phyloP scores from a whole-genome alignment of 2,329 filamentous ascomycete species.

The Rutstroemia sp. region DNA sequence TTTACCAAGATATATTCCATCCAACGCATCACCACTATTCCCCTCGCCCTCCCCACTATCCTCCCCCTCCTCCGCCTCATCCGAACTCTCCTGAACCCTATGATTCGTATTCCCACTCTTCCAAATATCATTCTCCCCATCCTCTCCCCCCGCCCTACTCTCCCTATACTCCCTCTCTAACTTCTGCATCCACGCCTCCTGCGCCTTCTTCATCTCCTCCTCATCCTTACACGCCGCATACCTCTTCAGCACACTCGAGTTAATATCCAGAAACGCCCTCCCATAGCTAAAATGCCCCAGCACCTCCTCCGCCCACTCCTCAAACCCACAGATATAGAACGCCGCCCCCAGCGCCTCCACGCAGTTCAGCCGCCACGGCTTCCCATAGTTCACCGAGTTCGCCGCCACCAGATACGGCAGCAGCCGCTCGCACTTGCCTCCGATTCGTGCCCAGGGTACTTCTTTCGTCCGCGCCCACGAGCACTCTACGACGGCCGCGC shows the following conservation, averaged over 20 bases:
- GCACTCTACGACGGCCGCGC: slow-evolving; percentile 93
- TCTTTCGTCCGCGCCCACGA: slow-evolving; percentile 92
- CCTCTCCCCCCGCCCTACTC: slow-evolving; percentile 59
- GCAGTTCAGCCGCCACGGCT: slow-evolving; percentile 91
- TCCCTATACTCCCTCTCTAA: slow-evolving; percentile 85
- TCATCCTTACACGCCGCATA: slow-evolving; percentile 82
- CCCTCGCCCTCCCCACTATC: slow-evolving; percentile 37
- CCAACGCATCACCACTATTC: slow-evolving; percentile 38
- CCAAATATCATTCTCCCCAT: slow-evolving; percentile 69
- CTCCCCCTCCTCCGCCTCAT: slow-evolving; percentile 40
- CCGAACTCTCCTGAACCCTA: slow-evolving; percentile 43
- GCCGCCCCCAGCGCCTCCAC: slow-evolving; percentile 90
- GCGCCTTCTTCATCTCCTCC: slow-evolving; percentile 72
- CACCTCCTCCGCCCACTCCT: slow-evolving; percentile 83
- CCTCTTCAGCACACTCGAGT: slow-evolving; percentile 68
- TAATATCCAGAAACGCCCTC: slow-evolving; percentile 83
- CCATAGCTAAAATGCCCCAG: slow-evolving; percentile 85
- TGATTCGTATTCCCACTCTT: slow-evolving; percentile 84
- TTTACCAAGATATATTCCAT: slow-evolving; percentile 54
- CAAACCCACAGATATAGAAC: slow-evolving; percentile 86
- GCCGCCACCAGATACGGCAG: slow-evolving; percentile 94
- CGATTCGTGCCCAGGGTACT: slow-evolving; percentile 84
- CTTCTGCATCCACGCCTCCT: slow-evolving; percentile 82
- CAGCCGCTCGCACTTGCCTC: slow-evolving; percentile 84
- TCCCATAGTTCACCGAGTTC: slow-evolving; percentile 95